Evolutionary conservation across 2,329 filamentous ascomycete species (phyloP), one percentile per base, ranked within the genome.

Genomic region (Diaporthe ampelina): DNA sequence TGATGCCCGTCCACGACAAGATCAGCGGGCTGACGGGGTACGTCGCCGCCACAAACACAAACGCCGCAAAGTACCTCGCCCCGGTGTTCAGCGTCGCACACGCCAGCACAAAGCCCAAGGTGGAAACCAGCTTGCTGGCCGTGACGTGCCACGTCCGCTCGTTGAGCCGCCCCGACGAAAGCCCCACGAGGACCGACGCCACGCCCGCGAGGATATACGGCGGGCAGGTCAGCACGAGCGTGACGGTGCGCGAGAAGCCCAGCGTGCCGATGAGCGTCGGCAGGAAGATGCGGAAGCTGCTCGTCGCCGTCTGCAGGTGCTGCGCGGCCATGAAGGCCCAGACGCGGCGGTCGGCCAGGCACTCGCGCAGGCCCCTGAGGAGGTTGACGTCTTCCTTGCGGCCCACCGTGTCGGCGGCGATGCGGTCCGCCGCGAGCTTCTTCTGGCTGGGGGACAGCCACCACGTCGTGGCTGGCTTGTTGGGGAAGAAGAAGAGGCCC

Each of bases 141-240:
- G 85, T 86, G 35, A 86, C 84, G 74, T 88, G 86, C 84, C 84
- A 87, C 0, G 85, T 87, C 26, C 86, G 82, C 75, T 88, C 86
- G 70, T 88, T 85, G 77, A 84, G 82, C 7, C 81, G 81, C 0
- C 86, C 88, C 0, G 86, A 87, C 15, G 81, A 85, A 81, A 78
- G 81, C 6, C 56, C 73, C 32, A 58, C 0, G 78, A 82, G 75
- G 43, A 88, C 82, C 3, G 63, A 67, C 19, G 45, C 35, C 26
- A 82, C 81, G 3, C 83, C 85, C 0, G 86, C 86, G 19, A 86
- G 78, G 0, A 86, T 79, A 75, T 87, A 88, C 0, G 87, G 87
- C 0, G 87, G 87, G 70, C 81, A 83, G 11, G 84, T 86, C 8
- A 87, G 81, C 2, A 84, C 83, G 2, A 86, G 80, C 1, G 85